Evolutionary conservation across 129 eudicot species (phyloP), one percentile per base, ranked within the genome.

Genomic region (Flaveria sonorensis): DNA sequence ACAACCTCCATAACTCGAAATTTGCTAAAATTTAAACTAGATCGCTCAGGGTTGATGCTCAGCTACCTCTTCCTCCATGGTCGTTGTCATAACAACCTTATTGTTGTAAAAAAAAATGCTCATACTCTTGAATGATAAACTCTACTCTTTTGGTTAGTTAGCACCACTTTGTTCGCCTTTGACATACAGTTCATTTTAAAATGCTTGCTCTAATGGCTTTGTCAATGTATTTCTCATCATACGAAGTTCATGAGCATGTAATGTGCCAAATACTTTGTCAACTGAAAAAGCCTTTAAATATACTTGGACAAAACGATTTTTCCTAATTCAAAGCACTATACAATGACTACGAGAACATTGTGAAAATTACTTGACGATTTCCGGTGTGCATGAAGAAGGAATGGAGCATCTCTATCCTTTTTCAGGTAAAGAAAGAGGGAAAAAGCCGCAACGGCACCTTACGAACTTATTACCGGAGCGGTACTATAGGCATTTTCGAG

Each of bases 131-230:
- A 61, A 24, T 3, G 19, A 3, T 61, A 61, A 13, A 39, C 65
- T 10, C 32, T 3, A 11, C 65, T 21, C 39, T 21, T 59, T 59
- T 59, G 39, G 32, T 59, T 59, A 14, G 39, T 59, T 23, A 36
- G 36, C 65, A 4, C 36, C 39, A 59, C 65, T 59, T 55, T 20
- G 65, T 59, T 59, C 8, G 39, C 65, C n/a, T 59, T 59, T 59
- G n/a, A 4, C 30, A 59, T 59, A 24, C 3, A 23, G 36, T 59
- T 59, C 65, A 23, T 10, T 59, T 59, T 59, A 7, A 59, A 59
- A 59, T 59, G 65, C 65, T 21, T 59, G 39, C 30, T 59, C 14
- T 21, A 21, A 21, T 59, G 8, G 32, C 16, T 59, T n/a, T 59
- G 65, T 59, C 65, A 59, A 59, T 23, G 36, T 10, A 19, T 26